Base-by-base conservation (phyloP, 768 basidiomycete genomes). In the Cystobasidium onofrii region DNA sequence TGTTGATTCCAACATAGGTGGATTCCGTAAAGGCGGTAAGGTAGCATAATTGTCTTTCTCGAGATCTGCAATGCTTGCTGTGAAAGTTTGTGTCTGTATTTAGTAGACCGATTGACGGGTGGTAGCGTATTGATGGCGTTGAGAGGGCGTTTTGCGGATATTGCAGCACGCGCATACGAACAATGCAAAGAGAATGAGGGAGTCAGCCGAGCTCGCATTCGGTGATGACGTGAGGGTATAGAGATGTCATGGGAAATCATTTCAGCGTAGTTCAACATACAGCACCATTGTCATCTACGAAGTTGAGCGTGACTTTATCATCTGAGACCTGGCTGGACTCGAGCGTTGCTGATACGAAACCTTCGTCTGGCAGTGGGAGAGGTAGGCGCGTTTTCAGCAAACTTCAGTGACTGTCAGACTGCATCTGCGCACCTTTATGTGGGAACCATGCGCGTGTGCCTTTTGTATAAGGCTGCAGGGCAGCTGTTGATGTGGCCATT, bases 11-110 rank as follows among this genome's bases (percentile, higher is more conserved):
- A 99, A 84, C 64, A 97, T 83, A 39, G 95, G 96, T 36, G 96
- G 96, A 83, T 99, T 98, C 77, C 94, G 89, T 79, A 99, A 83
- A 52, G 94, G 96, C 54, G 96, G 96, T 9, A 97, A 76, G 55
- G 12, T 75, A 29, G n/a, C 73, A 67, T 29, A 39, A 23, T 25
- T 62, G 3, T 88, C 87, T 78, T 88, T 88, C 57, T 87, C 87
- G 81, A 93, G 89, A 74, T 89, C 87, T 80, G 88, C 88, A 50
- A 86, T 86, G 15, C 89, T 90, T 10, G 92, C 92, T 76, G 88
- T 88, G 63, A 94, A 85, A 43, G 84, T 83, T 63, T 87, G 86
- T 85, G 92, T 91, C 92, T 93, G 78, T 23, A 31, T 29, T 61
- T 25, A n/a, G n/a, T n/a, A n/a, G n/a, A 66, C 25, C 15, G 4